Evolutionary conservation across 2,329 filamentous ascomycete genomes (phyloP).

Genomic region (Plectosphaerella cucumerina): DNA sequence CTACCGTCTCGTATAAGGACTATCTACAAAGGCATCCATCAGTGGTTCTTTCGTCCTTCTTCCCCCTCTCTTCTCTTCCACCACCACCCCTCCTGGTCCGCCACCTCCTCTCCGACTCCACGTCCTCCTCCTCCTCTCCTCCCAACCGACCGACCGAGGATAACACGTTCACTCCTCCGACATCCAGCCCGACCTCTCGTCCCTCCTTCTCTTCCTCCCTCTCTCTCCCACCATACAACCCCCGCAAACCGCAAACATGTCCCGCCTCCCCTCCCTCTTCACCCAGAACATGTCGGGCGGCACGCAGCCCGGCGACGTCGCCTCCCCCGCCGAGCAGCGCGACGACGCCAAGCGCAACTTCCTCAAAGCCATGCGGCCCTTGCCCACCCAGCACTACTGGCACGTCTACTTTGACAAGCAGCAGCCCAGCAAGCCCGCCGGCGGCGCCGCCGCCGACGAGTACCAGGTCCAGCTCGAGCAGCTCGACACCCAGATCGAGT

Average conservation of each 20-base stretch:
- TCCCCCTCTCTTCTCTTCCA: neutral
- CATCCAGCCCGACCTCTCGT: neutral
- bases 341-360: constrained; percentile 83
- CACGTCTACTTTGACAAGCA: constrained; percentile 63
- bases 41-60: neutral
- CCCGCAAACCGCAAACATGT: constrained; percentile 38
- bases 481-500: constrained; percentile 65
- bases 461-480: constrained; percentile 57
- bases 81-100: neutral
- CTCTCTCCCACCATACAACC: neutral
- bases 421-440: constrained; percentile 17
- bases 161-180: neutral
- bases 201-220: neutral
- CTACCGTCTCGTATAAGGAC: too few species aligned
- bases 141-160: neutral
- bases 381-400: constrained; percentile 79
- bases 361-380: constrained; percentile 65
- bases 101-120: neutral
- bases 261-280: constrained; percentile 53
- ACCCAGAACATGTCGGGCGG: constrained; percentile 60
- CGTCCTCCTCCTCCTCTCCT: neutral
- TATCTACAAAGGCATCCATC: too few species aligned
- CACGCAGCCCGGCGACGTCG: constrained; percentile 51
- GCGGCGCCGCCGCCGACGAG: constrained; percentile 32
- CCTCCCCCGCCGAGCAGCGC: constrained; percentile 68